Base-by-base conservation (phyloP, 2,329 filamentous ascomycete species). In the Pyricularia sp. region DNA sequence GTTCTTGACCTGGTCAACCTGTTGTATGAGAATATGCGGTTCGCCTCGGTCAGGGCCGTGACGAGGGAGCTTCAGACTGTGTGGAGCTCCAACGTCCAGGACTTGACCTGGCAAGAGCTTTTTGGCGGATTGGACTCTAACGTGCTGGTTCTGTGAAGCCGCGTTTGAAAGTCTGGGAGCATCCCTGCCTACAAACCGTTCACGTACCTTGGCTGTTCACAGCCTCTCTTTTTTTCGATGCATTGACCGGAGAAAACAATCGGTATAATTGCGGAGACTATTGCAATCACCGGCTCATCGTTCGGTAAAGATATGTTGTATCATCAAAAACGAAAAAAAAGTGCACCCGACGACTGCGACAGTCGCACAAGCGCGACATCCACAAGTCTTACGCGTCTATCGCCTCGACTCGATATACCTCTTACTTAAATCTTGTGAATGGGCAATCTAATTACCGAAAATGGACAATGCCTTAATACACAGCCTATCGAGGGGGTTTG, bases 61-160 rank as follows among this genome's bases (percentile, higher is more conserved):
- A 66, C 79, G 5, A 88, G 85, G 78, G 65, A 50, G 20, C 23
- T 66, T 11, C 23, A 66, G 7, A n/a, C 23, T 10, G 50, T 33
- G 14, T 66, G 65, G 65, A 23, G 17, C n/a, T 26, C 26, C 23
- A 20, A 66, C 30, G n/a, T 12, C 26, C 14, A 42, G 33, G 36
- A 33, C 12, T 25, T 25, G 65, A 42, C 65, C 14, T 66, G 65
- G 65, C 50, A 50, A 25, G 65, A 66, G 9, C 36, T 33, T 33
- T 66, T 66, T 66, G 50, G 23, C n/a, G 20, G 65, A 26, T 26
- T 66, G 33, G 65, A 55, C n/a, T 25, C 65, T 33, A 55, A 66
- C 31, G 65, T 55, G 28, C 33, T 55, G 33, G 65, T 66, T 25
- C 20, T 66, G 50, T 68, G 17, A 50, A 50, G 42, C 42, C 42